Conservation (phyloP, 148 eudicot species). For the Nepenthes mirabilis region DNA sequence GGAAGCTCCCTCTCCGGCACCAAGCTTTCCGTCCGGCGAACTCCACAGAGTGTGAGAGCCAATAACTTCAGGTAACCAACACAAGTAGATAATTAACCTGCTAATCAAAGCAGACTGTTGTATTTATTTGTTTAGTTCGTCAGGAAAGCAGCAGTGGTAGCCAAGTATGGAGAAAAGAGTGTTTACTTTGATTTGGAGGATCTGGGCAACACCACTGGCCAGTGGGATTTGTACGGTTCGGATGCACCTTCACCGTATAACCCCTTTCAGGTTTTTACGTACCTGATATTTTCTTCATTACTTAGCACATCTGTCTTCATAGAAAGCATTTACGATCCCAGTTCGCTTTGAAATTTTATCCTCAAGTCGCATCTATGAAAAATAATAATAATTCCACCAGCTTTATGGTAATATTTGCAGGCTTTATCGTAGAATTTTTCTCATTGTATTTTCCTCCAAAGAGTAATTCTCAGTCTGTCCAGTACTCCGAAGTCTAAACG, state of each 20-base stretch:
- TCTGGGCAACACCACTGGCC: constrained; percentile 91
- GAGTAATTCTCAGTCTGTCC: background rate
- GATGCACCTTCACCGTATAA: constrained; percentile 99
- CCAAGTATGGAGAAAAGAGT: constrained; percentile 95
- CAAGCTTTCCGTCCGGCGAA: constrained; percentile 50
- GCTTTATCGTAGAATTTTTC: background rate
- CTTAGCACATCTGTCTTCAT: background rate
- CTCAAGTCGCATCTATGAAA: too few species aligned
- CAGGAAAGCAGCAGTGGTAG: constrained; percentile 68
- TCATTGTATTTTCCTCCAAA: background rate
- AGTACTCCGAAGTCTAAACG: background rate
- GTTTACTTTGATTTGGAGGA: constrained; percentile 95
- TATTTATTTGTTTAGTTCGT: background rate
- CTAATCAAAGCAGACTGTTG: background rate
- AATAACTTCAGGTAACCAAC: constrained; percentile 31
- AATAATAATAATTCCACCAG: too few species aligned
- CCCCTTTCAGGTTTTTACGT: constrained; percentile 63
- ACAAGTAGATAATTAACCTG: background rate
- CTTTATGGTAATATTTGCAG: too few species aligned
- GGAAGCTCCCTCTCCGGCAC: constrained; percentile 85
- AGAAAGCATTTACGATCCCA: too few species aligned
- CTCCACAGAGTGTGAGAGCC: constrained; percentile 27
- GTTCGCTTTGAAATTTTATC: too few species aligned
- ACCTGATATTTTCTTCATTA: background rate
- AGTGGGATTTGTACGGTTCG: constrained; percentile 96